These are phyloP conservation scores for Hydnomerulius pinastri DNA, from an alignment of 768 basidiomycete genomes.

Conservation along the genomic window DNA sequence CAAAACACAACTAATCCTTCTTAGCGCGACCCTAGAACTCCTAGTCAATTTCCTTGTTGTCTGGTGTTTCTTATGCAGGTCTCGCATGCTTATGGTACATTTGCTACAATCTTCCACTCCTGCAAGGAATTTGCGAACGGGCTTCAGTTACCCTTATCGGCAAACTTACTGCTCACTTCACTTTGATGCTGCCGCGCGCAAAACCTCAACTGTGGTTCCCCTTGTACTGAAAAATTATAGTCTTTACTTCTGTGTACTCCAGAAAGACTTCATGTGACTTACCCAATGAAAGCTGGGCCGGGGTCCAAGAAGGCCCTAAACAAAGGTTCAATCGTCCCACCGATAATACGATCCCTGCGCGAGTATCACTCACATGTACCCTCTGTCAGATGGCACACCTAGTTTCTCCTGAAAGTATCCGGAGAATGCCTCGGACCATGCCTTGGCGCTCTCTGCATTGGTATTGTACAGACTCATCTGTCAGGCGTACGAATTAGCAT, in stretches of 20 bases:
- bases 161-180: background rate
- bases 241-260: background rate
- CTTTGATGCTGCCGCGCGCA: background rate
- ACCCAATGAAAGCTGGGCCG: slow-evolving; percentile 27
- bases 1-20: no score
- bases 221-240: slow-evolving; percentile 3
- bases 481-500: background rate
- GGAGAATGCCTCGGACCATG: slow-evolving; percentile 58
- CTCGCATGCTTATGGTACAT: no score
- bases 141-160: background rate
- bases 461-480: slow-evolving; percentile 63
- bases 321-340: background rate
- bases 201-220: slow-evolving; percentile 15
- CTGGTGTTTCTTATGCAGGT: no score
- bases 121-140: no score
- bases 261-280: background rate
- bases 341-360: background rate
- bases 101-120: background rate
- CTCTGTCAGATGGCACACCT: slow-evolving; percentile 49
- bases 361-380: slow-evolving; percentile 51
- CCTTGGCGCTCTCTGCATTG: slow-evolving; percentile 44
- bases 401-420: slow-evolving; percentile 56
- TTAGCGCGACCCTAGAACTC: no score
- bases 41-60: no score
- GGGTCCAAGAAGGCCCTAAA: slow-evolving; percentile 30